A percentile compares a stretch with the other conserved stretches of the same genome.
Conservation (phyloP, 208 protist species). For the Acanthamoeba triangularis region DNA sequence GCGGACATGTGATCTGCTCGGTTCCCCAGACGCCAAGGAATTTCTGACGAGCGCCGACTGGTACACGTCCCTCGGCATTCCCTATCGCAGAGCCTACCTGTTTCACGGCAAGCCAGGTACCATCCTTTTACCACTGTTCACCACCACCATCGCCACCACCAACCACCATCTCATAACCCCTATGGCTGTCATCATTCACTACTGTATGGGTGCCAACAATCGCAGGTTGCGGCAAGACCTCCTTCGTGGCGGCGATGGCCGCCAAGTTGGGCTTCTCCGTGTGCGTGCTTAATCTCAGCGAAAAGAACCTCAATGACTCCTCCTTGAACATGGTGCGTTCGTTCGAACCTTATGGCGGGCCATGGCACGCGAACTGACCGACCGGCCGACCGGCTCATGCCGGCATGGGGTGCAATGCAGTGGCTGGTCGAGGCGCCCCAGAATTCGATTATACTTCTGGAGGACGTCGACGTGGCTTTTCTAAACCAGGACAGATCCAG, state of each 20-base stretch:
- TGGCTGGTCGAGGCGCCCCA: conserved; percentile 70
- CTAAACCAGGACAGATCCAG: conserved; percentile 50
- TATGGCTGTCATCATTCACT: not conserved
- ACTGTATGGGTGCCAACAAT: not conserved
- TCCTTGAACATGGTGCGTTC: conserved; percentile 56
- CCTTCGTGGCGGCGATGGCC: conserved; percentile 95
- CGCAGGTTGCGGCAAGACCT: conserved; percentile 97
- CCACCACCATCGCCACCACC: not conserved
- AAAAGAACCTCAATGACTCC: conserved; percentile 65
- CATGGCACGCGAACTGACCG: not conserved
- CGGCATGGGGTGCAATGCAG: not conserved
- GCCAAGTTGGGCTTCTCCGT: conserved; percentile 96
- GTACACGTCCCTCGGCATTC: conserved; percentile 96
- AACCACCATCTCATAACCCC: no score
- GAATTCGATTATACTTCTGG: conserved; percentile 58
- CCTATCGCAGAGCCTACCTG: conserved; percentile 97
- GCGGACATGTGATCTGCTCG: not conserved
- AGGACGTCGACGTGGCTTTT: conserved; percentile 71
- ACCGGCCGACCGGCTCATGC: not conserved
- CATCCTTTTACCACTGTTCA: not conserved
- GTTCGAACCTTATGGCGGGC: no score
- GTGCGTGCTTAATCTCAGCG: conserved; percentile 92
- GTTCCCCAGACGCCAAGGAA: conserved; percentile 90
- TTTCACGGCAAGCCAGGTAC: conserved; percentile 96
- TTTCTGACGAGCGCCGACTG: conserved; percentile 94